Base-by-base conservation (phyloP, 1,139 yeast species). In the Candida sojae region DNA sequence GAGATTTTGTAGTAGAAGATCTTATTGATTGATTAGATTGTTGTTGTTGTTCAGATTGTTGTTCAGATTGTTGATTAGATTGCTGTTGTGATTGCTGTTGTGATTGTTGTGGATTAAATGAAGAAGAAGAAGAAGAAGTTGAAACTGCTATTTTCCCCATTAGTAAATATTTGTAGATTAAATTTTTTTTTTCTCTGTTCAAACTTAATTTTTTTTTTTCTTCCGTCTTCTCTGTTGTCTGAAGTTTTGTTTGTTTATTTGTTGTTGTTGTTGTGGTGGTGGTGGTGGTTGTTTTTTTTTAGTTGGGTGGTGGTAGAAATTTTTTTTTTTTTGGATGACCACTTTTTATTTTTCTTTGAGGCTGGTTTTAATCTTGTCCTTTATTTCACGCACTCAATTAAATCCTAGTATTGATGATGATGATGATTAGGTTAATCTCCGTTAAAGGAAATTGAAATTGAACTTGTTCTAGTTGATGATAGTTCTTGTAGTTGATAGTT, bases 131-230 rank as follows among this genome's bases (percentile, higher is more conserved):
- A 17, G 21, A 17, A 17, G 21, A 17, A 17, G 21, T 17, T 45
- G 52, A 49, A 49, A 49, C 44, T 44, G 50, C 50, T 28, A 44
- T 44, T 42, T 49, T 43, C 48, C 50, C 53, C 49, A 49, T 49
- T 43, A 39, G 29, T 17, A 17, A 17, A 17, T 17, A 17, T 17
- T 17, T 17, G 21, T 17, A 17, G 21, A 17, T 17, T 17, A 17
- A 33, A 43, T 29, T 43, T 36, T 34, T 23, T 12, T 12, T 33
- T 17, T 36, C 17, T 10, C 29, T 17, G 21, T 17, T 17, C 21
- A 17, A 17, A 17, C 3, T 36, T 4, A 9, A 11, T 36, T 11
- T 36, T 13, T 36, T 23, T 26, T 23, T 9, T 36, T 23, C 29
- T 23, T 23, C 26, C 11, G 8, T 35, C 10, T 35, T 17, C 10